phyloP scores from a whole-genome alignment of 202 grass and related monocot species.

The Setaria italica region DNA sequence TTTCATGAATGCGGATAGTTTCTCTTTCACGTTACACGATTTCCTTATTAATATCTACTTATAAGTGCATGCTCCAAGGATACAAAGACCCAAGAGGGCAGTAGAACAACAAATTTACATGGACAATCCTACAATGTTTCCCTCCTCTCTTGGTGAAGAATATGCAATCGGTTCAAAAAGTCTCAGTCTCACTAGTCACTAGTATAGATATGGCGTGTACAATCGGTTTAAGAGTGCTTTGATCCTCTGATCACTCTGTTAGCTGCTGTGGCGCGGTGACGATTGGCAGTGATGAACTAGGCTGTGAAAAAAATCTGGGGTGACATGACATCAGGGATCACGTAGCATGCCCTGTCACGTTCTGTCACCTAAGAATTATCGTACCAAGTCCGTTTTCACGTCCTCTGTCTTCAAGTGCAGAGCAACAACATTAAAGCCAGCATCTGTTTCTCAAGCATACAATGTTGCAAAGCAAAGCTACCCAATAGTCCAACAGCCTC shows the following conservation, averaged over 20 bases:
- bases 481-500: background rate
- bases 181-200: too few relatives aligned
- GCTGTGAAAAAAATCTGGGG: background rate
- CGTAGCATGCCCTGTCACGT: slow-evolving; percentile 11
- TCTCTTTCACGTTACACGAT: too few relatives aligned
- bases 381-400: background rate
- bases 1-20: too few relatives aligned
- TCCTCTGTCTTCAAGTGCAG: background rate
- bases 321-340: background rate
- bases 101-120: too few relatives aligned
- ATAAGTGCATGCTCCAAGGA: too few relatives aligned
- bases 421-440: background rate
- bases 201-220: too few relatives aligned
- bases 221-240: background rate
- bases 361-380: slow-evolving; percentile 23
- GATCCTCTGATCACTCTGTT: background rate
- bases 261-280: background rate
- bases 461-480: background rate
- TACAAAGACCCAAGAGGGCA: too few relatives aligned
- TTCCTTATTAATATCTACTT: too few relatives aligned
- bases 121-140: too few relatives aligned
- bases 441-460: background rate
- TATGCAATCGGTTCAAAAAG: too few relatives aligned
- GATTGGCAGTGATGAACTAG: background rate
- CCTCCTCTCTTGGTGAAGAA: too few relatives aligned